These are phyloP conservation scores for Raphanus hybrid DNA, from an alignment of 441 rosid species.

Conservation along the genomic window DNA sequence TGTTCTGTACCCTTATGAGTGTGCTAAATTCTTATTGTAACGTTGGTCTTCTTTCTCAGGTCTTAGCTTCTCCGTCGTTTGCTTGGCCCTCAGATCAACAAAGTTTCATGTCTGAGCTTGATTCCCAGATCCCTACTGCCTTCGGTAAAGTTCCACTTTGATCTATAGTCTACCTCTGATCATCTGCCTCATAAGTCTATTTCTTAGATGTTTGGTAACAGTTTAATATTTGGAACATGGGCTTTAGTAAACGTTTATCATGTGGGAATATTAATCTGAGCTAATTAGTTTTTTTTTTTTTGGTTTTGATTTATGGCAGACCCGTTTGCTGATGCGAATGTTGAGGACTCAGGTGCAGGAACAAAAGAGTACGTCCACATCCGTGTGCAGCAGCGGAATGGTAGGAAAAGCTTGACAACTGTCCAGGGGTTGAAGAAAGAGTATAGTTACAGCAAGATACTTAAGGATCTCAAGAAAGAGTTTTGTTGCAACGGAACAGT, in stretches of 20 bases:
- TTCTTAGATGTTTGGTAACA: not conserved
- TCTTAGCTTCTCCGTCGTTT: slow-evolving; percentile 57
- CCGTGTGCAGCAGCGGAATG: slow-evolving; percentile 88
- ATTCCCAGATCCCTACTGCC: slow-evolving; percentile 77
- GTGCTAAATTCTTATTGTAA: not conserved
- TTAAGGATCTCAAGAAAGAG: slow-evolving; percentile 92
- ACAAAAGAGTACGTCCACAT: slow-evolving; percentile 87
- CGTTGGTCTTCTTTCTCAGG: slow-evolving; percentile 37
- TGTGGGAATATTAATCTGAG: not conserved
- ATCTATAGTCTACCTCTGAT: not conserved
- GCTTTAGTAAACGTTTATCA: not conserved
- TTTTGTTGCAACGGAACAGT: slow-evolving; percentile 98
- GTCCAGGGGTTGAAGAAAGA: slow-evolving; percentile 95
- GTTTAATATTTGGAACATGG: not conserved
- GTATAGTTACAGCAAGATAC: slow-evolving; percentile 87
- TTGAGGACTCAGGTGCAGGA: slow-evolving; percentile 89
- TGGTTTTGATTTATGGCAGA: slow-evolving; percentile 42
- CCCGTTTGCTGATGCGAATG: slow-evolving; percentile 94
- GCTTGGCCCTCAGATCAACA: slow-evolving; percentile 49
- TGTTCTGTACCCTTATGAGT: not conserved
- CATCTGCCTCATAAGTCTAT: not conserved
- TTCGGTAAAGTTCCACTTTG: slow-evolving; percentile 56
- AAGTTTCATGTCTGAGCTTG: slow-evolving; percentile 96
- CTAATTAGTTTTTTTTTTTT: slow-evolving; percentile 8
- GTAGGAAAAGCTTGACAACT: slow-evolving; percentile 93